Evolutionary conservation across 1,284 basidiomycete species (phyloP).

Genomic region (Apiotrichum porosum): DNA sequence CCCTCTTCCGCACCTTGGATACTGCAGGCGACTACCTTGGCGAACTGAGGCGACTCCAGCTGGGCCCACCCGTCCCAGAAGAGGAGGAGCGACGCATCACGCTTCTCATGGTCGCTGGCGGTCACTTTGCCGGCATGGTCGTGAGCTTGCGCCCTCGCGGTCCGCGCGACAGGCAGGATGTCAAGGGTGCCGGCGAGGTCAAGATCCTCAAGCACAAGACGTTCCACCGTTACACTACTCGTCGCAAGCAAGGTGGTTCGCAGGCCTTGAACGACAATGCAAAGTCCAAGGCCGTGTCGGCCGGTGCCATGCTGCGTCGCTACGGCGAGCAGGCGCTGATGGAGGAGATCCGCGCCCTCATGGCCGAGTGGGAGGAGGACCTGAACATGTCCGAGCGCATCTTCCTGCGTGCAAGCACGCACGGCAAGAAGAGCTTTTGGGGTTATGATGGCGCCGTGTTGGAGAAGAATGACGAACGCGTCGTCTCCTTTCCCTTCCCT

Average conservation of each 20-base stretch:
- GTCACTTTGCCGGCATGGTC: constrained; percentile 92
- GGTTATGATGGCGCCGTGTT: constrained; percentile 72
- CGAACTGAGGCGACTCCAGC: constrained; percentile 64
- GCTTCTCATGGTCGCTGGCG: constrained; percentile 92
- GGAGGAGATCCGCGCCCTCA: constrained; percentile 82
- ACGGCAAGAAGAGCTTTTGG: constrained; percentile 79
- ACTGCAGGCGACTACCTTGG: constrained; percentile 45
- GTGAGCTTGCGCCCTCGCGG: constrained; percentile 55
- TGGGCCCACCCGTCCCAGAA: constrained; percentile 41
- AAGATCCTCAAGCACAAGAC: constrained; percentile 89
- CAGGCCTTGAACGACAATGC: constrained; percentile 89
- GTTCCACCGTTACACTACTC: constrained; percentile 97
- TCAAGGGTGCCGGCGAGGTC: constrained; percentile 56
- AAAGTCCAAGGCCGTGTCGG: constrained; percentile 88
- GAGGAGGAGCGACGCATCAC: constrained; percentile 76
- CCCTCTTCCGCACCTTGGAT: constrained; percentile 59
- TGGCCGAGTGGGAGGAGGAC: constrained; percentile 79
- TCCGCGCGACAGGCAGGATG: constrained; percentile 57
- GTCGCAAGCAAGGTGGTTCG: constrained; percentile 94
- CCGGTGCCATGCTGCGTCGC: constrained; percentile 87
- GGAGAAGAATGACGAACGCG: constrained; percentile 63
- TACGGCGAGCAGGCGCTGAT: constrained; percentile 91
- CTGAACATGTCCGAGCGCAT: constrained; percentile 75
- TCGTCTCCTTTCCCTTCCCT: constrained; percentile 87
- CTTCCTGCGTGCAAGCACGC: constrained; percentile 79